Evolutionary conservation across 805 yeast species (phyloP), one percentile per base, ranked within the genome.

Genomic region (Phaffomyces thermotolerans): DNA sequence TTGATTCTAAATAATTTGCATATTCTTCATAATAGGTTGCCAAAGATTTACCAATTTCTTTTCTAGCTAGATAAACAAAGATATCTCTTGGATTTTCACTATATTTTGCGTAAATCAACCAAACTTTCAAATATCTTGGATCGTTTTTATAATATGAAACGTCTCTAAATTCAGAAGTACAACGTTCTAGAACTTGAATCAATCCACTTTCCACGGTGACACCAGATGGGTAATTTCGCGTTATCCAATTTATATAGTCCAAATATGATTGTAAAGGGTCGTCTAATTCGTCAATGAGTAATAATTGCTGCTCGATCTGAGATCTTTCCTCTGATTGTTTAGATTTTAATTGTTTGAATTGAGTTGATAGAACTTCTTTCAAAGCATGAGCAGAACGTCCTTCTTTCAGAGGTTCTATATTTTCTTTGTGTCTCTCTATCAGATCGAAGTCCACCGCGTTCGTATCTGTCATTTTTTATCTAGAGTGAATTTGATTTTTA

Each of bases 221-320:
- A 3, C 78, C 95, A 34, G 79, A 78, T 0, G 90, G 86, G 54
- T 63, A 80, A 49, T 66, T 73, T 30, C 71, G 70, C 46, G 73
- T 78, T 10, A 78, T 73, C 95, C 95, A 88, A n/a, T 69, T 58
- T 12, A 89, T 68, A 53, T 86, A 89, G 17, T 81, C 81, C n/a
- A 87, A 49, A 60, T 73, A 88, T 1, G 79, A 76, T 48, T 84
- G 87, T 20, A 89, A 59, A 0, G 96, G 96, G 59, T 90, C 96
- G 63, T 89, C 96, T 35, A 79, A 59, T 14, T 80, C 87, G 5
- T 78, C 82, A 8, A 78, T 49, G 2, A 67, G 67, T 9, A 58
- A 57, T 13, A 89, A 56, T n/a, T 59, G 63, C 3, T 55, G 53
- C 55, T 85, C 95, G 49, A 74, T 72, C 33, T 58, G 56, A 10